Evolutionary conservation across 2,329 filamentous ascomycete genomes (phyloP), one percentile per base, ranked within the genome.

Genomic region (Aspergillus pseudonomiae): DNA sequence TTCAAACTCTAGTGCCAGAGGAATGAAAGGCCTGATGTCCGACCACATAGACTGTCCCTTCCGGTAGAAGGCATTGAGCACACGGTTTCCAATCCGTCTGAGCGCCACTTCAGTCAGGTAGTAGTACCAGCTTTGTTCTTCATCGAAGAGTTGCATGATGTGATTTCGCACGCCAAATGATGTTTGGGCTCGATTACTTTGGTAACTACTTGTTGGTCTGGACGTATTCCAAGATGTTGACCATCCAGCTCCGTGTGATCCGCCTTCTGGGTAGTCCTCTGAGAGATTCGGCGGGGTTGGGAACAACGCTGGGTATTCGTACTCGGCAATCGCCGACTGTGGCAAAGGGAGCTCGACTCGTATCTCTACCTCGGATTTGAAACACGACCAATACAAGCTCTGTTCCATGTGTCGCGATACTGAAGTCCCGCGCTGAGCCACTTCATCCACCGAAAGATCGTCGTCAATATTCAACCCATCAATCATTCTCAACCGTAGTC

Each of bases 41-140:
- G 66, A 60, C 74, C 74, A 75, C 6, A 57, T 57, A 16, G 43
- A 52, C 2, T 57, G 63, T 9, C 67, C 67, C 28, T 66, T 57
- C 26, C 62, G 59, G 60, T 70, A 77, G 57, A 77, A 77, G 4
- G 71, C 68, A 64, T 76, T 79, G 53, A 80, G 67, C 24, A 81
- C 76, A 24, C 79, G 74, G 60, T 82, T 81, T 46, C 76, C 76
- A 50, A 82, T 79, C 4, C 80, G 74, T 2, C 80, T 70, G 6
- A 79, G 71, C 0, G 80, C 78, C 53, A 82, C 78, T 60, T 82
- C 80, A 1, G 80, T 79, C 7, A 80, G 71, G 59, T 82, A 82
- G 65, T 81, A 81, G 66, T 78, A 81, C 80, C 80, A 81, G 60
- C 76, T 78, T 58, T 78, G 70, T 53, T 79, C 72, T 64, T 79